A percentile compares a stretch with the other conserved stretches of the same genome.
Evolutionary conservation across 495 filamentous ascomycete species (phyloP).

Genomic region (Lophiotrema nucula): DNA sequence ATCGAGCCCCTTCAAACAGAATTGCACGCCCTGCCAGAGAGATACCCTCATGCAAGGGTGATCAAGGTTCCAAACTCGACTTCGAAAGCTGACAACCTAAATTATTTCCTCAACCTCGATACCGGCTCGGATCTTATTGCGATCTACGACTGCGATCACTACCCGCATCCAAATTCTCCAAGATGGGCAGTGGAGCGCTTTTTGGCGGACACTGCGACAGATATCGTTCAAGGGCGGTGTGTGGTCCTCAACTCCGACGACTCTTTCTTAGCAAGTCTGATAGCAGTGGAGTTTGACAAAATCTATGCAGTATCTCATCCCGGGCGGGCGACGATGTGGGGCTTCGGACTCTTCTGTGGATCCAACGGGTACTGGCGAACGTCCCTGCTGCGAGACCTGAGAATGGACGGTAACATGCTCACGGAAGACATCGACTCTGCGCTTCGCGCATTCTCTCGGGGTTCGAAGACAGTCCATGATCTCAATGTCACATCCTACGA

Average conservation of each 20-base stretch:
- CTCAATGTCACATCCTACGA: slow-evolving; percentile 43
- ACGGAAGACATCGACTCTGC: slow-evolving; percentile 48
- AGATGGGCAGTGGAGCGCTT: slow-evolving; percentile 47
- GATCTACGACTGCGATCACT: slow-evolving; percentile 47
- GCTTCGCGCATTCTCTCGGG: slow-evolving; percentile 39
- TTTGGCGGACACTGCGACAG: slow-evolving; percentile 34
- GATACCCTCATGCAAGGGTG: slow-evolving; percentile 36
- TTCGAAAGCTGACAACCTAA: slow-evolving; percentile 47
- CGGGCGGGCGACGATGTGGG: slow-evolving; percentile 41
- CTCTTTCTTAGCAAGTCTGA: slow-evolving; percentile 40
- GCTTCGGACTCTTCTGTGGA: slow-evolving; percentile 46
- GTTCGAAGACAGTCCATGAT: slow-evolving; percentile 41
- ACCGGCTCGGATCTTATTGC: slow-evolving; percentile 42
- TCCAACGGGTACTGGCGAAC: slow-evolving; percentile 46
- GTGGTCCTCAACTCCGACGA: slow-evolving; percentile 43
- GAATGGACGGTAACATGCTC: slow-evolving; percentile 45
- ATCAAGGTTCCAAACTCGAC: slow-evolving; percentile 44
- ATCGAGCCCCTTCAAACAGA: slow-evolving; percentile 43
- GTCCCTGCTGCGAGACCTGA: slow-evolving; percentile 39
- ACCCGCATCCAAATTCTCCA: slow-evolving; percentile 43
- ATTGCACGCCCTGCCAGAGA: slow-evolving; percentile 30
- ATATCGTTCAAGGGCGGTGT: slow-evolving; percentile 47
- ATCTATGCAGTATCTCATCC: slow-evolving; percentile 48
- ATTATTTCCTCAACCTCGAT: slow-evolving; percentile 42
- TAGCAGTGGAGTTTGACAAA: slow-evolving; percentile 47